Conservation (phyloP, 164 flowering plant species). For the Chimonanthus praecox region DNA sequence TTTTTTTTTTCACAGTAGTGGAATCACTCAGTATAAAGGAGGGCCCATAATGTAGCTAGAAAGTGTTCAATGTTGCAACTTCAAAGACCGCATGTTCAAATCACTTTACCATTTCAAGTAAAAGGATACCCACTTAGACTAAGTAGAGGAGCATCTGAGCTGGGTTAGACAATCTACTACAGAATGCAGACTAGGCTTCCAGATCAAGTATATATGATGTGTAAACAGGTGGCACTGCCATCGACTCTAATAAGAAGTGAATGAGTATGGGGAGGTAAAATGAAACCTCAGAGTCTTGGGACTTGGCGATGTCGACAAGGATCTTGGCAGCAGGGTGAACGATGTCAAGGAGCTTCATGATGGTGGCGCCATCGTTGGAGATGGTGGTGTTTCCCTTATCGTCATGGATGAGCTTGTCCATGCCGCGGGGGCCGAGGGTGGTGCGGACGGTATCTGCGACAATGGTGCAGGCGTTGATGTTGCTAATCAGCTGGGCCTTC, state of each 20-base stretch:
- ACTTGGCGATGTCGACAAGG: conserved; percentile 95
- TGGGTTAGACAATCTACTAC: too few species aligned
- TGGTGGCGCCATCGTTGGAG: conserved; percentile 97
- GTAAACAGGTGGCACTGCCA: too few species aligned
- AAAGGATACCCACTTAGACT: not conserved
- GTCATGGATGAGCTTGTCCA: conserved; percentile 98
- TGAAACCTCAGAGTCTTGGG: conserved; percentile 97
- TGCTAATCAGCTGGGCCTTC: conserved; percentile 86
- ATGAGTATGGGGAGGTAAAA: not conserved
- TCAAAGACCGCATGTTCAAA: too few species aligned
- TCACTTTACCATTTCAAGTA: too few species aligned
- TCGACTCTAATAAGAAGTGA: not conserved
- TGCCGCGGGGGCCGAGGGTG: conserved; percentile 96
- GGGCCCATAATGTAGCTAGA: too few species aligned
- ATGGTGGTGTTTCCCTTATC: conserved; percentile 92
- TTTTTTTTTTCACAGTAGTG: too few species aligned
- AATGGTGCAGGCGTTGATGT: conserved; percentile 86
- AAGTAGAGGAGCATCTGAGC: not conserved
- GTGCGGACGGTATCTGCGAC: conserved; percentile 81
- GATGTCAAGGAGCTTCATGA: conserved; percentile 98
- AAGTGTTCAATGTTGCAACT: too few species aligned
- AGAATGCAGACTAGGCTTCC: too few species aligned
- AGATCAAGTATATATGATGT: too few species aligned
- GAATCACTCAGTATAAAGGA: too few species aligned
- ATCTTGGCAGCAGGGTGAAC: conserved; percentile 97